Evolutionary conservation across 805 yeast genomes (phyloP), one percentile per base, ranked within the genome.

Genomic region (Ogataea henricii): DNA sequence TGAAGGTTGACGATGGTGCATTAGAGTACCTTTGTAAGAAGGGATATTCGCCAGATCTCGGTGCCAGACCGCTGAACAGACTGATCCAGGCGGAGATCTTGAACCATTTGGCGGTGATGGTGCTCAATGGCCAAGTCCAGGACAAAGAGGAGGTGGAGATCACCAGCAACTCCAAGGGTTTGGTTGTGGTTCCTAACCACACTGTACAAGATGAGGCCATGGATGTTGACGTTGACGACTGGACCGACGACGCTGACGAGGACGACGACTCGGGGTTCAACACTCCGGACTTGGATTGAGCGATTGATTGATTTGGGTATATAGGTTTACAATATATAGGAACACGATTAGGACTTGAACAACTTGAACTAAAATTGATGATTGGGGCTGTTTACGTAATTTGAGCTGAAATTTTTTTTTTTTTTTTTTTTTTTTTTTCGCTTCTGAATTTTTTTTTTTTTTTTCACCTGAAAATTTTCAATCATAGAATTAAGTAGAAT

Each of bases 61-160:
- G 99, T 71, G 99, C 99, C 6, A 81, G 99, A 67, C 99, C 99
- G 49, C 79, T 94, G 71, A 87, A 87, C 74, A 82, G 98, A 61
- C 78, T 94, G 60, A 92, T 94, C 56, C 97, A 94, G 69, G 79
- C 77, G 53, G 94, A 90, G 66, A 78, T 94, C 16, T 81, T 94
- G 66, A 94, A 94, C 71, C 83, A 77, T 62, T 74, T 94, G 69
- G 99, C 99, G 0, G 78, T 94, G n/a, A 78, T 89, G 69, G 79
- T 94, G 43, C 77, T 94, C 58, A 85, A 83, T 65, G 95, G 95
- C 10, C 96, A 91, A 66, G 80, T 94, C 50, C 77, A 73, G 62
- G 97, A 94, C 63, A 89, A 90, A 68, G 99, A 94, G 67, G 74
- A 77, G 2, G 97, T 89, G n/a, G 70, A 70, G 22, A 87, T 94